phyloP scores from a whole-genome alignment of 257 asterid genomes.

The Fraxinus anomala region DNA sequence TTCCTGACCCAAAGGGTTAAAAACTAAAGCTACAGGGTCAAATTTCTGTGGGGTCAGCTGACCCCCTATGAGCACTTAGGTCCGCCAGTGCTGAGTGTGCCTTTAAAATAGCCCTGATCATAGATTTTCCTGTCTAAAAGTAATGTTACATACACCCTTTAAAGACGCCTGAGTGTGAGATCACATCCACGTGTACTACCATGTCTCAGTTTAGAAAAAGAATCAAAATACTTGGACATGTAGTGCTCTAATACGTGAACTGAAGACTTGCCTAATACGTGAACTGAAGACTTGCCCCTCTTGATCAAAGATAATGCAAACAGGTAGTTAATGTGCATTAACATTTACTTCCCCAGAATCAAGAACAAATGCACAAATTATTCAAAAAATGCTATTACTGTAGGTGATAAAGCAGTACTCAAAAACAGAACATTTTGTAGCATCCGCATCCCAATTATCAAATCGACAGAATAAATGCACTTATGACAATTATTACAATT shows the following conservation, averaged over 20 bases:
- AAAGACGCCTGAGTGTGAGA: background rate
- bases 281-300: too few species aligned
- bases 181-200: background rate
- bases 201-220: background rate
- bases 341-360: background rate
- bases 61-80: too few species aligned
- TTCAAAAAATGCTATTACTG: background rate
- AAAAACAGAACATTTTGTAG: background rate
- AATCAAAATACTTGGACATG: background rate
- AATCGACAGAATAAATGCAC: background rate
- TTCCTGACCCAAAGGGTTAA: too few species aligned
- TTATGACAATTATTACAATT: background rate
- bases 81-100: background rate
- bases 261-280: background rate
- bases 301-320: background rate
- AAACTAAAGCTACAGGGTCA: too few species aligned
- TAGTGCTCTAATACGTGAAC: background rate
- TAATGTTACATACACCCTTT: background rate
- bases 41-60: too few species aligned
- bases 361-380: background rate
- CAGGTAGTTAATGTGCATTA: background rate
- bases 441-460: background rate
- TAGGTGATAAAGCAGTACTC: background rate
- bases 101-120: background rate
- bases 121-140: background rate